Evolutionary conservation across 164 flowering plant genomes (phyloP), one percentile per base, ranked within the genome.

Genomic region (Tinospora cordifolia): DNA sequence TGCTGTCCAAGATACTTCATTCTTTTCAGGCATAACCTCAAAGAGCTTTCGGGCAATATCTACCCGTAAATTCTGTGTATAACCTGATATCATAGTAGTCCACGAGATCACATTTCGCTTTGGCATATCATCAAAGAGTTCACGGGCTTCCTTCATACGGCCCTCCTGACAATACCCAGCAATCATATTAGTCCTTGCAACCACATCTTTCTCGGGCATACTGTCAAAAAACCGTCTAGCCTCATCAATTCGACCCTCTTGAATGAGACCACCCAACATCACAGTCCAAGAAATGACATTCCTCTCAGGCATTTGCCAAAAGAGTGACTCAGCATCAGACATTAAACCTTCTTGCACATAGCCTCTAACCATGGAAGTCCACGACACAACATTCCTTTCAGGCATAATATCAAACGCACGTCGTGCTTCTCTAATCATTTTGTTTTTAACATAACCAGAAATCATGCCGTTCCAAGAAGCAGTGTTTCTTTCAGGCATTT

Each of bases 1-100:
- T 6, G 88, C 88, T 0, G 90, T 84, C 93, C 92, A 89, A 2
- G 93, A 77, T 40, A 87, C 88, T 79, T 87, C 97, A 73, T 85
- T 89, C 78, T 83, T 91, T 80, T 84, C 90, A 8, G 95, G 97
- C 90, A 86, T 88, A 72, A 89, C 94, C 78, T 87, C 92, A 76
- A 91, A 89, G 57, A 91, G 89, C 80, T 91, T 89, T 79, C 91
- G 77, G 3, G 90, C 97, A 70, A 88, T 65, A 70, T 91, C 92
- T 21, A 87, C 89, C 66, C 62, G 77, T 30, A 73, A 71, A 78
- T 87, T 87, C 68, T 84, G 85, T 2, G 76, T 79, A 80, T 89
- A 91, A 25, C 97, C 94, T n/a, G 81, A 66, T 36, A 89, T 77
- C 92, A 91, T 88, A 15, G 85, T 70, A 15, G 91, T 91, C 92